Base-by-base conservation (phyloP, 768 basidiomycete genomes). In the Agaricus bisporus region DNA sequence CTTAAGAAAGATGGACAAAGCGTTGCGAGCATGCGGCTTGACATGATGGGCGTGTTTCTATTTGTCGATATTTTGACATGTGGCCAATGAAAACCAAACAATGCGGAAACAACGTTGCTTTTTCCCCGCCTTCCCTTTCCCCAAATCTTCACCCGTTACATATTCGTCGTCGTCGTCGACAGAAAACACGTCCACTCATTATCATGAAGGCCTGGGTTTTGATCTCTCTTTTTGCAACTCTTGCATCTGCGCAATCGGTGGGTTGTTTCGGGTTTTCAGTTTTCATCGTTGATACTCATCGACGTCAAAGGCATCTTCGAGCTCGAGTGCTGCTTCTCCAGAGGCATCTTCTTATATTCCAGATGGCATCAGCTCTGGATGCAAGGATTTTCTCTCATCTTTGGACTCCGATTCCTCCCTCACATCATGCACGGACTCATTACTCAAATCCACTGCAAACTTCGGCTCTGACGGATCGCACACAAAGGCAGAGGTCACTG, bases 321-420 rank as follows among this genome's bases (percentile, higher is more conserved):
- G 32, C 5, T 32, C 60, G 6, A 60, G 61, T 38, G 58, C 63
- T 15, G 54, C 65, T 22, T 51, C 63, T 57, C 47, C 63, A 32
- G 58, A 63, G 14, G 59, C 69, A 32, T 75, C 73, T 63, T 68
- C 82, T 10, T 71, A 83, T 60, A 85, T 94, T 64, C 91, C 92
- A n/a, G 54, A 79, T 12, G 79, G 72, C 49, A 82, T 92, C 62
- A 81, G 78, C 63, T 1, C 57, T 1, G 37, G 59, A 17, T 92
- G 90, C 75, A 53, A 65, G 17, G 55, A 63, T 3, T 95, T 82
- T 75, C 76, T 94, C 59, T 68, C 55, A 3, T 56, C 62, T 10
- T 75, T 98, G 53, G 83, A 98, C 73, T 64, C 59, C 41, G 78
- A 95, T 70, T 17, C 73, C 2, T 62, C 55, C 44, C 68, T 98